phyloP scores from a whole-genome alignment of 2,329 filamentous ascomycete species.

The Calycina marina region DNA sequence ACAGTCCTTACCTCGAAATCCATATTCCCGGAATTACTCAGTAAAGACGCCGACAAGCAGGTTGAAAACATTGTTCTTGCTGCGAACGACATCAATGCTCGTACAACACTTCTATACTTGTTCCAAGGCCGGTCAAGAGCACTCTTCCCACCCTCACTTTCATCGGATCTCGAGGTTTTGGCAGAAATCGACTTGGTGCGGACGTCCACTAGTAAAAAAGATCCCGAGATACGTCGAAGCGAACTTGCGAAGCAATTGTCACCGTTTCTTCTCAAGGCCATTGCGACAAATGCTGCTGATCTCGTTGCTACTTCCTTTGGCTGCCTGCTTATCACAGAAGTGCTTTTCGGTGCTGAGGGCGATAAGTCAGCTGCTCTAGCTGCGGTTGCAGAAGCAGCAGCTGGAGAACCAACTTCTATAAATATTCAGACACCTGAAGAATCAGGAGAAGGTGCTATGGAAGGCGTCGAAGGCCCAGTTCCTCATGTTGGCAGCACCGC shows the following conservation, averaged over 20 bases:
- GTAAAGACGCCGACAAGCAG: slow-evolving; percentile 48
- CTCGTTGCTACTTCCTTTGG: slow-evolving; percentile 68
- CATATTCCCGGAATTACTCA: slow-evolving; percentile 75
- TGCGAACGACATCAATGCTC: slow-evolving; percentile 50
- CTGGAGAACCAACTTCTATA: slow-evolving; percentile 33
- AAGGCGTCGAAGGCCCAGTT: slow-evolving; percentile 6
- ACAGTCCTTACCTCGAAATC: slow-evolving; percentile 77
- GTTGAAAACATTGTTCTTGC: slow-evolving; percentile 49
- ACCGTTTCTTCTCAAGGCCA: slow-evolving; percentile 58
- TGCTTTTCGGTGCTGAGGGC: slow-evolving; percentile 60
- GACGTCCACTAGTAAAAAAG: slow-evolving; percentile 82
- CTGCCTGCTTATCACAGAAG: slow-evolving; percentile 72
- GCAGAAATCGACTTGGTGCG: slow-evolving; percentile 68
- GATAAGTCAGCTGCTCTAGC: slow-evolving; percentile 63
- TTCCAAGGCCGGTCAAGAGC: slow-evolving; percentile 53
- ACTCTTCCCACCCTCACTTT: slow-evolving; percentile 45
- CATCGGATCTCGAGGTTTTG: slow-evolving; percentile 54
- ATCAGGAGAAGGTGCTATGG: slow-evolving; percentile 25
- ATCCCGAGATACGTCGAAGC: slow-evolving; percentile 56
- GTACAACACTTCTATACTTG: slow-evolving; percentile 63
- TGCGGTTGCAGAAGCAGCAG: slow-evolving; percentile 51
- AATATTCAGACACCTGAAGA: slow-evolving; percentile 13
- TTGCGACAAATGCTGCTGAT: slow-evolving; percentile 51
- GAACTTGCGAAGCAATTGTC: slow-evolving; percentile 67
- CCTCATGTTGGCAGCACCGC: slow-evolving; percentile 45